A percentile compares a stretch with the other conserved stretches of the same genome.
These are phyloP conservation scores for Mycena rebaudengoi DNA, from an alignment of 768 basidiomycete species.

Conservation along the genomic window DNA sequence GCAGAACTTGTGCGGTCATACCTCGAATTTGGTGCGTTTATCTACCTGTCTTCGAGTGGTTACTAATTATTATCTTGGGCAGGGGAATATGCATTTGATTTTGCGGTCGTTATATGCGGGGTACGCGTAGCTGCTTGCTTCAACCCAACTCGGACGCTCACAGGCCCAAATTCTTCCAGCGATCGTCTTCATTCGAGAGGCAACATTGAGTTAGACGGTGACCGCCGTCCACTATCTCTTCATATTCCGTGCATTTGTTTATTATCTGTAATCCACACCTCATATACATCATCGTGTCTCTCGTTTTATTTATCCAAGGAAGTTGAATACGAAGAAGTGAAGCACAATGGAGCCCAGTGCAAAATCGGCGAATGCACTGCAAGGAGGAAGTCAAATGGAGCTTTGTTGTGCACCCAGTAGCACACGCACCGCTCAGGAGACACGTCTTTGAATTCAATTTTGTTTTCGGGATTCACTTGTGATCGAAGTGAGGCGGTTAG, in stretches of 20 bases:
- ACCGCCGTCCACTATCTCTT: neutral
- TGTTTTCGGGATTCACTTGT: slow-evolving; percentile 91
- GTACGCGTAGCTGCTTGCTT: slow-evolving; percentile 51
- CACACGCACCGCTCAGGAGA: slow-evolving; percentile 88
- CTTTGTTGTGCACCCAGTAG: neutral
- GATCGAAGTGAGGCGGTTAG: slow-evolving; percentile 90
- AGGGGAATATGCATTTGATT: slow-evolving; percentile 91
- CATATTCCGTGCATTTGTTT: slow-evolving; percentile 4
- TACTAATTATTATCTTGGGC: slow-evolving; percentile 22
- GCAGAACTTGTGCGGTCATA: slow-evolving; percentile 79
- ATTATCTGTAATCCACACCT: slow-evolving; percentile 18
- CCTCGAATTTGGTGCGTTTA: slow-evolving; percentile 75
- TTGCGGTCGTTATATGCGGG: slow-evolving; percentile 84
- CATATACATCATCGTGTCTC: slow-evolving; percentile 29
- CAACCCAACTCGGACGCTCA: slow-evolving; percentile 3
- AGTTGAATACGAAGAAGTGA: slow-evolving; percentile 99
- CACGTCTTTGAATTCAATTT: slow-evolving; percentile 84
- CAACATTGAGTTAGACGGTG: slow-evolving; percentile 38
- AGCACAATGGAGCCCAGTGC: slow-evolving; percentile 93
- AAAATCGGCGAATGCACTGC: slow-evolving; percentile 97
- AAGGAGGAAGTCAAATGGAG: neutral
- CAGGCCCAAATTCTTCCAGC: slow-evolving; percentile 45
- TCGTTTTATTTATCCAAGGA: slow-evolving; percentile 91
- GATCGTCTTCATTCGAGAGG: slow-evolving; percentile 80
- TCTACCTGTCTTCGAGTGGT: neutral